Conservation (phyloP, 163 green algal species). For the Scenedesmus sp. region DNA sequence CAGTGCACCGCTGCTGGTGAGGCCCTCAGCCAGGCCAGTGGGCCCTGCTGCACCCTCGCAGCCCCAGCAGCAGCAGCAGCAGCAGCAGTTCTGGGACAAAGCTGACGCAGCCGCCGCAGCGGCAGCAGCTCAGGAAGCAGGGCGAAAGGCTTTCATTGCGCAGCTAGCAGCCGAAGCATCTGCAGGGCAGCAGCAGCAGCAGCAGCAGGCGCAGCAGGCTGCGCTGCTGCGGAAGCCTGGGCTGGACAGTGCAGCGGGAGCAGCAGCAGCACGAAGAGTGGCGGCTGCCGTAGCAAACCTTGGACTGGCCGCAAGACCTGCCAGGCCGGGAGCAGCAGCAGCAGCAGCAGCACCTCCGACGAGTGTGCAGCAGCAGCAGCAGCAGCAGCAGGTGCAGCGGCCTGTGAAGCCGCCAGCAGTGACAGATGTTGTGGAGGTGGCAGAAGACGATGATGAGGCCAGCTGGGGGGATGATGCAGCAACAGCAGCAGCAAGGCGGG, state of each 20-base stretch:
- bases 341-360: not conserved
- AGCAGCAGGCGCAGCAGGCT: constrained; percentile 15
- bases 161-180: constrained; percentile 16
- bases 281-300: not conserved
- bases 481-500: not conserved
- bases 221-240: not conserved
- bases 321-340: not conserved
- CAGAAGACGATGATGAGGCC: not conserved
- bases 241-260: not conserved
- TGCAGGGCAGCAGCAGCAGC: not conserved
- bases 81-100: constrained; percentile 31
- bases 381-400: constrained; percentile 16
- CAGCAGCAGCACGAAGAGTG: constrained; percentile 37
- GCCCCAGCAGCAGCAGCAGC: constrained; percentile 25
- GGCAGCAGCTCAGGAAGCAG: constrained; percentile 20
- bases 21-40: not conserved
- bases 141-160: not conserved
- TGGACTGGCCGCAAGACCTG: not conserved
- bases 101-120: constrained; percentile 37
- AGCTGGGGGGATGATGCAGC: not conserved
- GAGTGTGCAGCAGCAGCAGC: constrained; percentile 7
- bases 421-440: not conserved
- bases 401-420: not conserved
- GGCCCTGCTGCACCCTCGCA: not conserved
- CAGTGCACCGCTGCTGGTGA: constrained; percentile 13